phyloP scores from a whole-genome alignment of 225 moss, liverwort and hornwort species.

The Bryoerythrophyllum caledonicum region DNA sequence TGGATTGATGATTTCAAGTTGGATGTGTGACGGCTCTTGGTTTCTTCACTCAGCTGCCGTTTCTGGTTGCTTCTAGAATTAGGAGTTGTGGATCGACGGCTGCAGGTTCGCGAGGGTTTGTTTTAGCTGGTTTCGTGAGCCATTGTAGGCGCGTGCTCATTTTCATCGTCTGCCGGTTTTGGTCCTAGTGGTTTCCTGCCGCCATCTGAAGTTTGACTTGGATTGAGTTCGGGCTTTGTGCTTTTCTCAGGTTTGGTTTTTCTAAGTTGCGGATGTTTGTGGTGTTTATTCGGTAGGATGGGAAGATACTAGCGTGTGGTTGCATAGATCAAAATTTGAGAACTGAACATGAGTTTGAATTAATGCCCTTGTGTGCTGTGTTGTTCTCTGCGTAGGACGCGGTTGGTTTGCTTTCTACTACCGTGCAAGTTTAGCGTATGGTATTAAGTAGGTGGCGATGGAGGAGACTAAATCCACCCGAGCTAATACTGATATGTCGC shows the following conservation, averaged over 20 bases:
- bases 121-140: too few species aligned
- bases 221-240: background rate
- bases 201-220: background rate
- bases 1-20: background rate
- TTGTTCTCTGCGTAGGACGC: conserved; percentile 14
- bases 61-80: too few species aligned
- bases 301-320: background rate
- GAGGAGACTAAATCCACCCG: conserved; percentile 19
- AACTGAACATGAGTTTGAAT: background rate
- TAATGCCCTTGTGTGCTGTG: background rate
- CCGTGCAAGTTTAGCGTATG: conserved; percentile 19
- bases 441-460: conserved; percentile 25
- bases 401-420: background rate
- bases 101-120: too few species aligned
- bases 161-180: background rate
- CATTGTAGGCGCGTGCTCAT: background rate
- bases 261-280: background rate
- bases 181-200: background rate
- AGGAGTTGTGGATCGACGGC: too few species aligned
- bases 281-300: background rate
- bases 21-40: background rate
- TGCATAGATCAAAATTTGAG: background rate
- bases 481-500: conserved; percentile 22
- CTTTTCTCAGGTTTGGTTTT: background rate
- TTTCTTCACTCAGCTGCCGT: background rate